These are phyloP conservation scores for Knoxia roxburghii DNA, from an alignment of 257 asterid genomes.

Conservation along the genomic window DNA sequence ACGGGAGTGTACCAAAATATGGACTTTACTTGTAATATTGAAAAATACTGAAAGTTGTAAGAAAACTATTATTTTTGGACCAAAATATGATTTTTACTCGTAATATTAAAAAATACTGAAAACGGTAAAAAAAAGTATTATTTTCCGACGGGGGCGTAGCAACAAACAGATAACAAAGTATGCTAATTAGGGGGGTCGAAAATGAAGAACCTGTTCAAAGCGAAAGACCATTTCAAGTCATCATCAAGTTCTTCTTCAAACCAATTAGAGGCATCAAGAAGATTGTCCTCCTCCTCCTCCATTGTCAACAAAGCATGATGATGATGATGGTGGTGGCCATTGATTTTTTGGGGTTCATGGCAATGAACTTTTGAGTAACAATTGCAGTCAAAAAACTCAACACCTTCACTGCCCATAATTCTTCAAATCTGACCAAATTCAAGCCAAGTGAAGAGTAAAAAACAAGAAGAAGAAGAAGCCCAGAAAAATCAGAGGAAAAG, in stretches of 20 bases:
- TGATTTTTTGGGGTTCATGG: conserved; percentile 26
- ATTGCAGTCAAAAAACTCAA: conserved; percentile 46
- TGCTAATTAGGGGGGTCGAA: no score
- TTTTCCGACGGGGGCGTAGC: no score
- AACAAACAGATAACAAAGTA: no score
- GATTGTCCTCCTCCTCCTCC: conserved; percentile 31
- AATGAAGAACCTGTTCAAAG: conserved; percentile 59
- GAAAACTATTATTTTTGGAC: no score
- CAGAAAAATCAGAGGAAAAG: not conserved
- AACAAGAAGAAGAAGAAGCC: not conserved
- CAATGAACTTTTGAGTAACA: conserved; percentile 46
- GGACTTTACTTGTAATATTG: no score
- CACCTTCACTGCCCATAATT: conserved; percentile 60
- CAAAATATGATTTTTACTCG: no score
- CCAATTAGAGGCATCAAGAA: conserved; percentile 47
- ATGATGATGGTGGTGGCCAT: no score
- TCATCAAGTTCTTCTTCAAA: conserved; percentile 90
- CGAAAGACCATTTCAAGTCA: conserved; percentile 93
- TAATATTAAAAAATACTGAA: no score
- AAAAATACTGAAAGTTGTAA: no score
- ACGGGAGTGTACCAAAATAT: no score
- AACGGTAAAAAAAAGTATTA: no score
- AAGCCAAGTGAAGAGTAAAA: not conserved
- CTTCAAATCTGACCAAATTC: not conserved
- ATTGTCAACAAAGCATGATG: conserved; percentile 15